Evolutionary conservation across 2,329 filamentous ascomycete species (phyloP), one percentile per base, ranked within the genome.

Genomic region (Ophiobolus disseminans): DNA sequence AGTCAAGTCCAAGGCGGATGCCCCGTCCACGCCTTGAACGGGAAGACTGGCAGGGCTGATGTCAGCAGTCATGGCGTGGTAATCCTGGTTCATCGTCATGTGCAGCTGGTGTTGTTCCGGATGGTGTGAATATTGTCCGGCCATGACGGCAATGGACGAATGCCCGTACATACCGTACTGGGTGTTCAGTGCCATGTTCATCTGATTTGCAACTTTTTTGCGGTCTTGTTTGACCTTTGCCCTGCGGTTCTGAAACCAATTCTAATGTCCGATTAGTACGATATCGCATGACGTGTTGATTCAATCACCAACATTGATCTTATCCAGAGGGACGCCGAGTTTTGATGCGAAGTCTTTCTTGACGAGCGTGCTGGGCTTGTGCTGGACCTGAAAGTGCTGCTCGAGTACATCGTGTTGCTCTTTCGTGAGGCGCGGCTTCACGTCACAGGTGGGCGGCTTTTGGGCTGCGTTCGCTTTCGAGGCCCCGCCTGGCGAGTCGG

Each of bases 221-320:
- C 72, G 65, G 62, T 81, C 78, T 56, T 81, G 78, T 69, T 80
- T 81, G 36, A 78, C 76, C 56, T 80, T 81, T 44, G 78, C 78
- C 52, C 78, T 63, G 39, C 78, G 76, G 59, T 81, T 81, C 62
- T 81, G 78, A 57, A 81, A 81, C 78, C 78, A 81, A 59, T 81
- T 81, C 78, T 80, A 56, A 46, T 14, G 25, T 21, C 26, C 20
- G 34, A 58, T 77, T 68, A 77, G 73, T 62, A 20, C 19, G 3
- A 6, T 26, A 17, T 14, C 17, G 14, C 13, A 31, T 6, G 34
- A 17, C 13, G 38, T 21, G 35, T 17, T 30, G 30, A 21, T 25
- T 19, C 22, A 30, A n/a, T 35, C 16, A 75, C 78, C 67, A 63
- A 80, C 78, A 55, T 81, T 81, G 65, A 81, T 78, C 70, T 81